phyloP scores from a whole-genome alignment of 495 filamentous ascomycete species.

The Aspergillus panamensis region DNA sequence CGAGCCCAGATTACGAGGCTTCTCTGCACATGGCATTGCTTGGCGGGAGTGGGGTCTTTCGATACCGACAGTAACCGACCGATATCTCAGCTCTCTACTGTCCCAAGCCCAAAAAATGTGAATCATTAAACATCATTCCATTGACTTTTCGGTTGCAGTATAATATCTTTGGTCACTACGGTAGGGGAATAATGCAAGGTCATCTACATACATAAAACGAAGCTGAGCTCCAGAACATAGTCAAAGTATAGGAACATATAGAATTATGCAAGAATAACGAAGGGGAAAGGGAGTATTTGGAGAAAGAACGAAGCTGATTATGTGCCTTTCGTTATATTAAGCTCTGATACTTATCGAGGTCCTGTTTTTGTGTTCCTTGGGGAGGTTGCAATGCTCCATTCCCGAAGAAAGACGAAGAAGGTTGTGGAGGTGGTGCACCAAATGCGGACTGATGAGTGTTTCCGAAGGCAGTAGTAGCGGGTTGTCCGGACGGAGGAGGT shows the following conservation, averaged over 20 bases:
- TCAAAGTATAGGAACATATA: background rate
- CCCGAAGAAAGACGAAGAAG: conserved; percentile 15
- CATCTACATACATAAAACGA: conserved; percentile 10
- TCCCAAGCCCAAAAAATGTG: no score
- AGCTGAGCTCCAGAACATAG: background rate
- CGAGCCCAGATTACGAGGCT: no score
- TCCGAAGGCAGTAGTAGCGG: conserved; percentile 2
- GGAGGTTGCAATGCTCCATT: conserved; percentile 29
- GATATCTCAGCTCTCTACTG: no score
- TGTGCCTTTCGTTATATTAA: conserved; percentile 50
- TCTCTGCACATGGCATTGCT: background rate
- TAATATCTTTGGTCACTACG: background rate
- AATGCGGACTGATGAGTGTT: conserved; percentile 21
- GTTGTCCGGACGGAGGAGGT: conserved; percentile 35
- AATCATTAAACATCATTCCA: background rate
- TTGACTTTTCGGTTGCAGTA: background rate
- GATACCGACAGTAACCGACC: no score
- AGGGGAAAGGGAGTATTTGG: conserved; percentile 14
- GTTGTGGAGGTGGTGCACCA: conserved; percentile 20
- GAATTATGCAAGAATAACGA: conserved; percentile 1
- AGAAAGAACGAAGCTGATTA: conserved; percentile 4
- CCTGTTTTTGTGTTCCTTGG: conserved; percentile 38
- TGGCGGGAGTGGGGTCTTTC: conserved; percentile 15
- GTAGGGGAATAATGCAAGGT: conserved; percentile 12
- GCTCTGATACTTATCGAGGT: conserved; percentile 79